Evolutionary conservation across 139 green algal species (phyloP).

Genomic region (Astrephomene gubernaculifera): DNA sequence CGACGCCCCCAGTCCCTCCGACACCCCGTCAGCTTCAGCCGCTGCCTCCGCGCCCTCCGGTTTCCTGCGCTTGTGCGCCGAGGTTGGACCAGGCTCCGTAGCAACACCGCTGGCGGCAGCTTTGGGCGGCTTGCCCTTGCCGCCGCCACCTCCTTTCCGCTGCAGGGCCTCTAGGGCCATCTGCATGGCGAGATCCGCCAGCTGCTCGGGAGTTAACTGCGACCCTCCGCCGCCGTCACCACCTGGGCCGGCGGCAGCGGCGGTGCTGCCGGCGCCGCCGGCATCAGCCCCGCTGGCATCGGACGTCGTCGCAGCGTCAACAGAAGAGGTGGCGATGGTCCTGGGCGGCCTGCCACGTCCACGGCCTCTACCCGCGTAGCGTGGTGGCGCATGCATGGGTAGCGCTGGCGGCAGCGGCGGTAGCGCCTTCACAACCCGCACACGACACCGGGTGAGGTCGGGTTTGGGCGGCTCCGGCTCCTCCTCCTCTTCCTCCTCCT

Average conservation of each 20-base stretch:
- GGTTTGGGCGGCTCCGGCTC: not conserved
- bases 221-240: not conserved
- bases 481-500: not conserved
- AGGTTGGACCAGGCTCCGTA: not conserved
- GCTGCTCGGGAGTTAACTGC: constrained; percentile 10
- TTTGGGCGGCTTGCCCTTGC: not conserved
- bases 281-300: not conserved
- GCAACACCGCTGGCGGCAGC: not conserved
- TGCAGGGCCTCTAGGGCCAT: constrained; percentile 9
- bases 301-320: not conserved
- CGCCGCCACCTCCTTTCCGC: constrained; percentile 9
- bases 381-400: not conserved
- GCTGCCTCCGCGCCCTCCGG: not conserved
- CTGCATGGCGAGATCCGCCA: constrained; percentile 30
- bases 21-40: not conserved
- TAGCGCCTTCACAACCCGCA: constrained; percentile 11
- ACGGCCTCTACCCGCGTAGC: too few species aligned
- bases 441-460: not conserved
- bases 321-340: not conserved
- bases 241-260: not conserved
- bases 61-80: not conserved
- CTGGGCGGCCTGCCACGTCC: too few species aligned
- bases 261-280: not conserved
- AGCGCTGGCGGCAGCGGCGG: not conserved
- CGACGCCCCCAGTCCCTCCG: too few species aligned